Evolutionary conservation across 768 basidiomycete genomes (phyloP).

Genomic region (Serendipita vermifera): DNA sequence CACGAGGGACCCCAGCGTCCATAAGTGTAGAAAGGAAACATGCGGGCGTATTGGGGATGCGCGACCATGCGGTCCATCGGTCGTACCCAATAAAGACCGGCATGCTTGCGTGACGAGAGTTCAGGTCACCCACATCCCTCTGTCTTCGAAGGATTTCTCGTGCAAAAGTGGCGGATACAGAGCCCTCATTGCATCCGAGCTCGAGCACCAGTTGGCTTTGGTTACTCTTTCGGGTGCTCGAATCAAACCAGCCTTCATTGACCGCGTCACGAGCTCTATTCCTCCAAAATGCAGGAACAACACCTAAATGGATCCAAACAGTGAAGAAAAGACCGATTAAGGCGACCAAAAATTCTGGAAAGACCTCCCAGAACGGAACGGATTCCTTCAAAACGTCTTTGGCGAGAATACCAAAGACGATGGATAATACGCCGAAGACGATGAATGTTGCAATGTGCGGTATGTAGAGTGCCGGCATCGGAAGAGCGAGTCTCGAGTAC

Average conservation of each 20-base stretch:
- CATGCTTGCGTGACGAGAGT: neutral
- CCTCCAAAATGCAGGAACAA: neutral
- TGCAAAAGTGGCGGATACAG: neutral
- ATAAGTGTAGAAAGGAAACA: neutral
- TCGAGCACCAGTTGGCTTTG: neutral
- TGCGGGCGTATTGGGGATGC: neutral
- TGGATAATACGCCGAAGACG: neutral
- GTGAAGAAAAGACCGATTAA: neutral
- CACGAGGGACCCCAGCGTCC: neutral
- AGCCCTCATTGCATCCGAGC: neutral
- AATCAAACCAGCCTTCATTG: neutral
- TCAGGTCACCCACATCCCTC: neutral
- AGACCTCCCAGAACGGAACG: neutral
- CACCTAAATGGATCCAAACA: neutral
- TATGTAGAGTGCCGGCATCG: neutral
- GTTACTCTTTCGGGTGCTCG: neutral
- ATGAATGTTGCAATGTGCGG: neutral
- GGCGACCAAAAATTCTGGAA: neutral
- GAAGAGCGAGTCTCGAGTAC: neutral
- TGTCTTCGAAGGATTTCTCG: neutral
- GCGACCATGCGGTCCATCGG: constrained; percentile 3
- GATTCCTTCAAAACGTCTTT: neutral
- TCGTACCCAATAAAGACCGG: constrained; percentile 2
- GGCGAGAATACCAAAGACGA: neutral
- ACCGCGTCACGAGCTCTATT: neutral